These are phyloP conservation scores for Cenchrus americanus DNA, from an alignment of 176 grass and related monocot species.

Conservation along the genomic window DNA sequence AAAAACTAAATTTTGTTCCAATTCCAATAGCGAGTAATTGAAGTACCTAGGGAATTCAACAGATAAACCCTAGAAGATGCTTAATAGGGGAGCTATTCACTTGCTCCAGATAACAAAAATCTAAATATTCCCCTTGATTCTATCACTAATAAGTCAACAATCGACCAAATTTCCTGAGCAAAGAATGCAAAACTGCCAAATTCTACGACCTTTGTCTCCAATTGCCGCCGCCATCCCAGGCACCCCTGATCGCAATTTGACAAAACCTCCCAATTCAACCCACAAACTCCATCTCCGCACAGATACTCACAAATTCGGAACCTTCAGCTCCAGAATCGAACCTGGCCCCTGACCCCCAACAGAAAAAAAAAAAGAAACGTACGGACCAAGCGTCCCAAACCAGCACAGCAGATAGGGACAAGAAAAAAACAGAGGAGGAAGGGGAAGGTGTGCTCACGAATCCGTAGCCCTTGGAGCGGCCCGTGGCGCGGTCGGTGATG, in stretches of 20 bases:
- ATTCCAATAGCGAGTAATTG: not conserved
- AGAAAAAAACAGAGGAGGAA: not conserved
- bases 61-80: not conserved
- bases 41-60: not conserved
- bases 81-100: not conserved
- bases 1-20: not conserved
- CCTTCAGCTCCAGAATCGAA: not conserved
- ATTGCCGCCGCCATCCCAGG: not conserved
- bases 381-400: not conserved
- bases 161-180: not conserved
- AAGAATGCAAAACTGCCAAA: constrained; percentile 8
- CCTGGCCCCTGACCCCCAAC: not conserved
- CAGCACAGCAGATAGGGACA: not conserved
- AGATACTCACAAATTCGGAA: not conserved
- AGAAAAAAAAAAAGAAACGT: not conserved
- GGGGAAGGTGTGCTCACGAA: constrained; percentile 54
- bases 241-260: not conserved
- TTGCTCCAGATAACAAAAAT: not conserved
- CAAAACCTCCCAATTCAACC: constrained; percentile 44
- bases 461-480: constrained; percentile 74
- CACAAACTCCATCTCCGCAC: not conserved
- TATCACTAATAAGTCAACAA: not conserved
- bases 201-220: not conserved
- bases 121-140: not conserved
- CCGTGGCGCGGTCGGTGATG: constrained; percentile 69